A percentile compares a stretch with the other conserved stretches of the same genome.
phyloP scores from a whole-genome alignment of 2,329 filamentous ascomycete species.

The Clonostachys byssicola region DNA sequence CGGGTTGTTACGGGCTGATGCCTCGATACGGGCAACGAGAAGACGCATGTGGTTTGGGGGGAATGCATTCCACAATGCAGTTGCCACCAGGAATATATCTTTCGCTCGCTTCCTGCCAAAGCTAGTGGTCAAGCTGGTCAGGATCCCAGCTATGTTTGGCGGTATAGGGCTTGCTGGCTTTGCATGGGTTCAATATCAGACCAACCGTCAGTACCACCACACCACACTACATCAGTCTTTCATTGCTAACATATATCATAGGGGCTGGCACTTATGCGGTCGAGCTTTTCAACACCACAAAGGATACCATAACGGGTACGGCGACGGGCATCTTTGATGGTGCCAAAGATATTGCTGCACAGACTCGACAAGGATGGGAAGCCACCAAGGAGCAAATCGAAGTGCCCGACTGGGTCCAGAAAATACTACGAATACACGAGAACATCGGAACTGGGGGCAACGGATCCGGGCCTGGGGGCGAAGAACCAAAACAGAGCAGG shows the following conservation, averaged over 20 bases:
- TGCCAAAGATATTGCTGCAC: conserved; percentile 70
- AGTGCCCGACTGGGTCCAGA: conserved; percentile 73
- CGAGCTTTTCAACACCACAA: conserved; percentile 71
- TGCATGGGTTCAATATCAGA: conserved; percentile 95
- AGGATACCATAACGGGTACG: conserved; percentile 64
- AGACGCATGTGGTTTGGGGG: conserved; percentile 73
- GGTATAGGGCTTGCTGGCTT: conserved; percentile 81
- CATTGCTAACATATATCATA: conserved; percentile 19
- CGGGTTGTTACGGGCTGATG: conserved; percentile 64
- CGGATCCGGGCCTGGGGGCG: conserved; percentile 38
- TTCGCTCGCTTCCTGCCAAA: conserved; percentile 72
- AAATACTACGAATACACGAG: conserved; percentile 61
- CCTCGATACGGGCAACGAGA: conserved; percentile 54
- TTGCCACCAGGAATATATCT: conserved; percentile 58
- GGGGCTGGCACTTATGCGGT: conserved; percentile 43
- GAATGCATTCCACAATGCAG: conserved; percentile 80
- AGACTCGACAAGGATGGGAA: conserved; percentile 77
- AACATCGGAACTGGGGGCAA: conserved; percentile 48
- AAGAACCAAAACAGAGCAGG: conserved; percentile 56
- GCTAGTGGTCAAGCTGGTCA: conserved; percentile 82
- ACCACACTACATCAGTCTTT: not conserved
- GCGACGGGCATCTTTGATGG: conserved; percentile 68
- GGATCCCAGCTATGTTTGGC: conserved; percentile 87
- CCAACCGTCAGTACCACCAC: conserved; percentile 60
- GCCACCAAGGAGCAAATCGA: conserved; percentile 76